Conservation (phyloP, 2,329 filamentous ascomycete species). For the Calonectria fujianensis region DNA sequence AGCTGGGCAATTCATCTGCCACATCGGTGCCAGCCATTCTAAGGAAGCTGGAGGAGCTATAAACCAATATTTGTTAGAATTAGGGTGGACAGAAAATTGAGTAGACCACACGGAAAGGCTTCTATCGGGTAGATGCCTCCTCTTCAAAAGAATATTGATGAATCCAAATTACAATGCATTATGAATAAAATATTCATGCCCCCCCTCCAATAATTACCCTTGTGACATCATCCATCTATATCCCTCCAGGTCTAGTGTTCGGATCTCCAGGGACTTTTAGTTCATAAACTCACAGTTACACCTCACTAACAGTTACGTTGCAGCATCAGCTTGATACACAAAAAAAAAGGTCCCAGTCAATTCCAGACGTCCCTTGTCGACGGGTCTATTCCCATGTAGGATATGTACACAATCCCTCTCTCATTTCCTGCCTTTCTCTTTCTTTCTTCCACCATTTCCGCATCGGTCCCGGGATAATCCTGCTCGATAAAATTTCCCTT, state of each 20-base stretch:
- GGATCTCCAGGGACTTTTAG: not conserved
- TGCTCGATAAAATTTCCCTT: not conserved
- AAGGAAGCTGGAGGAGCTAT: slow-evolving; percentile 75
- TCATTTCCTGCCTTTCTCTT: slow-evolving; percentile 4
- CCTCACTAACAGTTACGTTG: not conserved
- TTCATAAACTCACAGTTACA: slow-evolving; percentile 7
- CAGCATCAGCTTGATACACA: slow-evolving; percentile 23
- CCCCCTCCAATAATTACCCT: not conserved
- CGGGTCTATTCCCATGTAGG: slow-evolving; percentile 51
- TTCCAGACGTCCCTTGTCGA: slow-evolving; percentile 53
- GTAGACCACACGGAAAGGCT: slow-evolving; percentile 37
- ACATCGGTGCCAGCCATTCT: slow-evolving; percentile 84
- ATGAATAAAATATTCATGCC: not conserved
- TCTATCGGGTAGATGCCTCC: slow-evolving; percentile 19
- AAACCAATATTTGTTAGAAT: slow-evolving; percentile 52
- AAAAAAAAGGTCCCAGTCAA: slow-evolving; percentile 42
- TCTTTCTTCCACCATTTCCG: slow-evolving; percentile 10
- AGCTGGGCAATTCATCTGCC: slow-evolving; percentile 90
- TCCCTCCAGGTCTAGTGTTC: no score
- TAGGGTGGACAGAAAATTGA: slow-evolving; percentile 29
- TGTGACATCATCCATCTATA: not conserved
- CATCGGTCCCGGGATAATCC: slow-evolving; percentile 1
- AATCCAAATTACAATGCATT: slow-evolving; percentile 31
- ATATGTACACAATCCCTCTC: slow-evolving; percentile 52
- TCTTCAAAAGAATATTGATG: slow-evolving; percentile 33